Percentiles rank a stretch among this genome's conserved stretches.
Evolutionary conservation across 169 alveolate species (phyloP).

Genomic region (Cryptosporidium ubiquitum): DNA sequence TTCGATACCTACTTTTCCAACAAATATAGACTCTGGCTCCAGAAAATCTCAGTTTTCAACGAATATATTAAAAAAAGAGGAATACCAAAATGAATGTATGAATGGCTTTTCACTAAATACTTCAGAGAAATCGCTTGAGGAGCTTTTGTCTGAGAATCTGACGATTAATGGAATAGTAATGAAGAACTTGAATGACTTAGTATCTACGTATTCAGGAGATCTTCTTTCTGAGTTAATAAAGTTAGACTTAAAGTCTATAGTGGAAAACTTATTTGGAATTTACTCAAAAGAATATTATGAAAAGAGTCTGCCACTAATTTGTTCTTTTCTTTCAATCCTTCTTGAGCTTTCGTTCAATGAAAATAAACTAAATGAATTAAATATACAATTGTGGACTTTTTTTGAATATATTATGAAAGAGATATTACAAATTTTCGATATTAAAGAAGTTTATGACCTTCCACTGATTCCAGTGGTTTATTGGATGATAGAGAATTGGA

Average conservation of each 20-base stretch:
- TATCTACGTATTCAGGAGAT: constrained; percentile 5
- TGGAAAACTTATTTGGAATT: constrained; percentile 17
- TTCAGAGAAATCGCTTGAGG: background rate
- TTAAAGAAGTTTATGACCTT: background rate
- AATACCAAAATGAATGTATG: background rate
- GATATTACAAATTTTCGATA: background rate
- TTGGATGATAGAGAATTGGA: constrained; percentile 52
- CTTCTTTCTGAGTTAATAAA: constrained; percentile 16
- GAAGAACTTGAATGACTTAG: background rate
- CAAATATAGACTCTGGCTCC: background rate
- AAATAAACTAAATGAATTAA: background rate
- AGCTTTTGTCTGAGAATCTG: background rate
- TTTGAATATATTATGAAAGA: background rate
- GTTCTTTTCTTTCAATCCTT: constrained; percentile 22
- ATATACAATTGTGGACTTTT: constrained; percentile 17
- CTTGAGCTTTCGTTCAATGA: constrained; percentile 28
- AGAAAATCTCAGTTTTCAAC: background rate
- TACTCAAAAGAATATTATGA: constrained; percentile 25
- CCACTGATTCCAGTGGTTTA: constrained; percentile 22
- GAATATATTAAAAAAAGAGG: background rate
- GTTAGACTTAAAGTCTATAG: background rate
- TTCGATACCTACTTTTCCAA: background rate
- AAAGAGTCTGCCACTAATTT: background rate
- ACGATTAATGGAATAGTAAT: background rate
- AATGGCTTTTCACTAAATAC: background rate